Base-by-base conservation (phyloP, 1,139 yeast genomes). In the Dujonia santamariae region DNA sequence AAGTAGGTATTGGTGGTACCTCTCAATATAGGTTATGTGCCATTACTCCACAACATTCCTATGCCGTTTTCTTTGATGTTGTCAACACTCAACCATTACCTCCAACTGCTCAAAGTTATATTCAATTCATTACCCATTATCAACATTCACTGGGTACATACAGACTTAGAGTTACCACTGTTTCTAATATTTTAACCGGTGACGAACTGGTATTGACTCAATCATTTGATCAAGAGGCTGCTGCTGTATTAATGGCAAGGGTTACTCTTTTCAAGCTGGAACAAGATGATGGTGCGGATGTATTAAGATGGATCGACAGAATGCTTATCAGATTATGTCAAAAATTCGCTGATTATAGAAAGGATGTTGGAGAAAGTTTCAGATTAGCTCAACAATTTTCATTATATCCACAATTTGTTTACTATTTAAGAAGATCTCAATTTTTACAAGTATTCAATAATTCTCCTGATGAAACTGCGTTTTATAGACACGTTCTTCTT, bases 401-500 rank as follows among this genome's bases (percentile, higher is more conserved):
- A 37, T 63, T 67, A 57, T 85, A 86, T 56, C 98, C 98, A 30
- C 97, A 92, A 63, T 92, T 92, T 55, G 86, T 92, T 67, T 92
- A 86, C 63, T 95, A 92, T 59, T 75, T 92, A 65, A 84, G 98
- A 68, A 82, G 98, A 63, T 87, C 97, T 2, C 97, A 90, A 64
- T 92, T 92, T 62, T 72, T 92, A 58, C 96, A 90, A 60, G 97
- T 90, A 36, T 92, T 92, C 71, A 92, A 92, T 64, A 90, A 92
- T 63, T 90, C 97, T 14, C 98, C 98, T 1, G 98, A 92, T 68
- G 98, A 92, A 70, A 90, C 98, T 35, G 97, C 97, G 25, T 92
- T 88, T 61, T 90, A 90, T 66, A 81, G 97, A 58, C 97, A 92
- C 60, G 86, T 88, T 26, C 76, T 92, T 56, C 76, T 87, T 53